Evolutionary conservation across 2,329 filamentous ascomycete species (phyloP), one percentile per base, ranked within the genome.

Genomic region (Zymoseptoria pseudotritici): DNA sequence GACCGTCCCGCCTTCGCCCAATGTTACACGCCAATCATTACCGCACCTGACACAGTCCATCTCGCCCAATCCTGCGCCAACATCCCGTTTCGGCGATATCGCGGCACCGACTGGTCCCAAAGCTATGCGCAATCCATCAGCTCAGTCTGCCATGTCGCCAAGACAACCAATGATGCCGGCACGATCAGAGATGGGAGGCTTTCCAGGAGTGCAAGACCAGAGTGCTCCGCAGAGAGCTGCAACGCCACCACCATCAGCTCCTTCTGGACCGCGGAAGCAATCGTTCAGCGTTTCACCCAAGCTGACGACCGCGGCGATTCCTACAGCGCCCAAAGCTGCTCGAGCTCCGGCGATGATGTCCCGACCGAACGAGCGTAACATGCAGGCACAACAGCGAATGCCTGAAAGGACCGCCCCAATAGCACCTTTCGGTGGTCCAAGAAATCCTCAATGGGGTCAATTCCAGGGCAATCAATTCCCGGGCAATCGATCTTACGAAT

Each of bases 201-300:
- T 64, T 53, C 60, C 59, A 36, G 50, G 24, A 4, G 61, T 63
- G 54, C 61, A 60, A 46, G 54, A 55, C 11, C 56, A 58, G 9
- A n/a, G 31, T 21, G 63, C 49, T 3, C 49, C 56, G 6, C 50
- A 57, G 29, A 54, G 64, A 36, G 63, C 60, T n/a, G 58, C 64
- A 21, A 70, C 69, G 49, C 69, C 70, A 8, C 70, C 70, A 19
- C 67, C 66, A 3, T 63, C 64, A 22, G 70, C 70, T n/a, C 71
- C 71, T 13, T 67, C 66, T n/a, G 71, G 70, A 4, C 71, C 71
- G 20, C 67, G 71, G 11, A 69, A 68, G 51, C 62, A 65, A 20
- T 68, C 71, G 8, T 72, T 68, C 63, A 73, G 70, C 58, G 69
- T 72, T 11, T 74, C 73, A 9, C 72, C 72, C 6, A 69, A 72